Evolutionary conservation across 352 stramenopile species (phyloP), one percentile per base, ranked within the genome.

Genomic region (Globisporangium acanthophoron): DNA sequence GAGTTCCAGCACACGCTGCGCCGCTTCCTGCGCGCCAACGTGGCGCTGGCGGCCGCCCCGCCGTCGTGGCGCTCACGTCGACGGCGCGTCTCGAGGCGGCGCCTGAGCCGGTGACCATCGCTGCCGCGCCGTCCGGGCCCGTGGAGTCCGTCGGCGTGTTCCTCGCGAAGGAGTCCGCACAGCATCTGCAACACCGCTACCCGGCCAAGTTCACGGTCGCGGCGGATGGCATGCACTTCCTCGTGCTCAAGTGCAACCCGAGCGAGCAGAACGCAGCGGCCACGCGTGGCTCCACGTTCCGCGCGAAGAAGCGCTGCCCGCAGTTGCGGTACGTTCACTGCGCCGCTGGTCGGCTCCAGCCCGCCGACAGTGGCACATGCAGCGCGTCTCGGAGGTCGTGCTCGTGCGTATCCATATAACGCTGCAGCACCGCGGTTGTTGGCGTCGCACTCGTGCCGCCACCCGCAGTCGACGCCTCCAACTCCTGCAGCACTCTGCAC

Each of bases 131-230:
- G 27, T 27, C n/a, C 5, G 46, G 43, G 45, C 67, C 73, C 20
- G 62, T 87, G 48, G 78, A 91, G 62, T 93, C 88, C 54, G 66
- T 93, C 9, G 83, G 83, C 58, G 83, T 93, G 27, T 93, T 91
- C 57, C 64, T 93, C 37, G 69, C 83, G 24, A 74, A 80, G 52
- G 72, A 76, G 33, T 78, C 79, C 54, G 73, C 78, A 20, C 58
- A 64, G 15, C 67, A 67, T 53, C 67, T 93, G 40, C 66, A 68
- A 12, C 59, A 69, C 49, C 71, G 80, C 21, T 92, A 84, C 65
- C 78, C 79, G 18, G 52, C 67, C 67, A 84, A 85, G 61, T 87
- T 86, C 46, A 53, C 52, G 35, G 58, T 47, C 3, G 53, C 46
- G 1, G 53, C 55, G 11, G 69, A 64, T 8, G 67, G 77, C 46